Evolutionary conservation across 257 asterid species (phyloP), one percentile per base, ranked within the genome.

Genomic region (Buddleja alternifolia): DNA sequence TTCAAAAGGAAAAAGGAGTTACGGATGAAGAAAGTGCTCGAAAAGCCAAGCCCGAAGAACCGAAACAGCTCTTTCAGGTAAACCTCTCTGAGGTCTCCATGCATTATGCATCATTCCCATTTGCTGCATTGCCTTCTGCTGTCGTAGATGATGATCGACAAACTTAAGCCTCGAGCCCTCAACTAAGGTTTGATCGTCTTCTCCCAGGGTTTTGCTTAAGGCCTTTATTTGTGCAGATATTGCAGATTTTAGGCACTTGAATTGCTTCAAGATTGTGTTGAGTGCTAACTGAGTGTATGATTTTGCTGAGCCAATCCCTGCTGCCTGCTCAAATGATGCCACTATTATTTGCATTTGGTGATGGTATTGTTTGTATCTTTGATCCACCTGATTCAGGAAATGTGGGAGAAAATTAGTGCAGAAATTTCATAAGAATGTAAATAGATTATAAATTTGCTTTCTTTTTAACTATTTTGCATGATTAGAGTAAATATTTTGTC

Each of bases 31-130:
- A 60, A 90, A 90, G 66, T 90, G 89, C 45, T 87, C 91, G 72
- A 90, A 90, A 60, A 90, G 90, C 96, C 96, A 87, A 48, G 96
- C 89, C 15, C 96, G 93, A 36, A 90, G 96, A 45, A 87, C 87
- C 1, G 95, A 85, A 5, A 90, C 95, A 9, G 95, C 86, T 46
- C 93, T 71, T 69, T 90, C 93, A 3, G 93, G 96, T 39, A 90
- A 67, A 3, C 95, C 95, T 73, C 96, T 74, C 57, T 87, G 95
- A 0, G 90, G 90, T 42, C 93, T 82, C 96, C 96, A 90, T 4
- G 92, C 89, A 66, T 73, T 86, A 50, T 83, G 88, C 80, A 81
- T 72, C 88, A 86, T 83, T 36, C 94, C 88, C 19, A 83, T 47
- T 56, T 86, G 88, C 73, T 86, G 96, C 60, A 79, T 17, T 5